Evolutionary conservation across 2,329 filamentous ascomycete genomes (phyloP).

Genomic region (Calcarisporium arbuscula): DNA sequence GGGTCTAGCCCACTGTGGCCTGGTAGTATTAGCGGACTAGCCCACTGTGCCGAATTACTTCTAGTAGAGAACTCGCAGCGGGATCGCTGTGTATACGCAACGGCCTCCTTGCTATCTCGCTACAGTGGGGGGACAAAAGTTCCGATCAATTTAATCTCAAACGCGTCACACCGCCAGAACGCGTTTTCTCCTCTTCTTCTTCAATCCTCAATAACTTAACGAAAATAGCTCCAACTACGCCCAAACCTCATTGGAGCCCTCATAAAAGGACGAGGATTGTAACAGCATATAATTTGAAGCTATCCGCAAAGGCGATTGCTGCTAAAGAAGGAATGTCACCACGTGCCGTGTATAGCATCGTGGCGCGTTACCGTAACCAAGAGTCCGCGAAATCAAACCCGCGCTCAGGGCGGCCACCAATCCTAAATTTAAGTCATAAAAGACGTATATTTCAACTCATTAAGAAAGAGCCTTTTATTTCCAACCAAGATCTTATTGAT

Average conservation of each 20-base stretch:
- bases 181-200: no score
- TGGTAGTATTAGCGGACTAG: no score
- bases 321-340: background rate
- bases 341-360: constrained; percentile 1
- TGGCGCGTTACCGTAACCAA: background rate
- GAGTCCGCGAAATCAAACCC: background rate
- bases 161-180: no score
- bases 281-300: background rate
- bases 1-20: no score
- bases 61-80: no score
- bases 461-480: constrained; percentile 7
- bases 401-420: constrained; percentile 2
- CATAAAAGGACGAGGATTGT: constrained; percentile 1
- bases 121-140: no score
- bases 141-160: no score
- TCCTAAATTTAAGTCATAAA: constrained; percentile 3
- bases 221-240: constrained; percentile 1
- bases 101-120: no score
- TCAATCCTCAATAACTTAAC: no score
- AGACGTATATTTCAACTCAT: constrained; percentile 6
- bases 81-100: no score
- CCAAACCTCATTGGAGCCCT: background rate
- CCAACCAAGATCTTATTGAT: constrained; percentile 1
- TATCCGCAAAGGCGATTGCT: background rate
- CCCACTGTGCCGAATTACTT: no score